These are phyloP conservation scores for Isoetes taiwanensis DNA, from an alignment of 75 land plant genomes.

Conservation along the genomic window DNA sequence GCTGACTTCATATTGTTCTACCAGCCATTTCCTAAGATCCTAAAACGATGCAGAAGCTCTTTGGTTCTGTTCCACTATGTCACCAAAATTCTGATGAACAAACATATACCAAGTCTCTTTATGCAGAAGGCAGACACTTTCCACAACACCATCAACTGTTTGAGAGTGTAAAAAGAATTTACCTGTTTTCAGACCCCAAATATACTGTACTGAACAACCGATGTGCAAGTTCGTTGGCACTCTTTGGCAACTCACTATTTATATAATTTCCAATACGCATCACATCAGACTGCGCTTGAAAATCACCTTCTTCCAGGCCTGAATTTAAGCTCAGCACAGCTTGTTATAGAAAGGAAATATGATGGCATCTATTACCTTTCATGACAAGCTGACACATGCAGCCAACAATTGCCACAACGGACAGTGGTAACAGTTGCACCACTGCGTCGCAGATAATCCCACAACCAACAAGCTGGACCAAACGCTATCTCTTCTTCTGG, in stretches of 20 bases:
- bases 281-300: constrained; percentile 80
- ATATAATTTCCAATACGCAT: constrained; percentile 70
- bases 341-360: no score
- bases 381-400: constrained; percentile 97
- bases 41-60: no score
- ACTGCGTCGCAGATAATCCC: constrained; percentile 97
- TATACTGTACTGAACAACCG: constrained; percentile 78
- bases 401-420: constrained; percentile 98
- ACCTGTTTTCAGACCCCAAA: constrained; percentile 99
- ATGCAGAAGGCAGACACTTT: no score
- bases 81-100: no score
- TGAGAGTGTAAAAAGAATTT: no score
- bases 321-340: no score
- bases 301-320: constrained; percentile 71
- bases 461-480: constrained; percentile 97
- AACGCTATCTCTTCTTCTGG: constrained; percentile 95
- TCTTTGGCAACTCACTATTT: constrained; percentile 55
- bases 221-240: constrained; percentile 83
- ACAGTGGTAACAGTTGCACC: constrained; percentile 98
- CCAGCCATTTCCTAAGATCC: no score
- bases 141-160: no score
- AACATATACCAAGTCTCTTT: no score
- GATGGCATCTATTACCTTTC: no score
- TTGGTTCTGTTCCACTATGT: no score
- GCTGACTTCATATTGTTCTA: no score